Percentiles rank a stretch among this genome's conserved stretches.
Conservation (phyloP, 1,284 basidiomycete genomes). For the Caloboletus inedulis region DNA sequence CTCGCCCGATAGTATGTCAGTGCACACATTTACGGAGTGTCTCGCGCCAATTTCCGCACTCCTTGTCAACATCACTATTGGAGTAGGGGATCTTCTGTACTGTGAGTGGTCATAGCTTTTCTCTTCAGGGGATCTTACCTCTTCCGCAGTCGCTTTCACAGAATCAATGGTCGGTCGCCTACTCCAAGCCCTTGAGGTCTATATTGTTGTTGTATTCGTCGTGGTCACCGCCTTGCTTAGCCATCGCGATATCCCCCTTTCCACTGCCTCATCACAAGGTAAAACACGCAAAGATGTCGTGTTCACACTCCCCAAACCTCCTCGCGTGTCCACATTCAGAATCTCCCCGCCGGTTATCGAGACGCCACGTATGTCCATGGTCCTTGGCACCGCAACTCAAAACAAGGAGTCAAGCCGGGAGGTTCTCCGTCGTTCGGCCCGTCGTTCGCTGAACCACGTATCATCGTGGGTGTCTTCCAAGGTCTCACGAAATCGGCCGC, state of each 20-base stretch:
- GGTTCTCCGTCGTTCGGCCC: slow-evolving; percentile 17
- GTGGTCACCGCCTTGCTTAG: slow-evolving; percentile 51
- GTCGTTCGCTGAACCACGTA: slow-evolving; percentile 30
- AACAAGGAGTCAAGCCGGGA: slow-evolving; percentile 18
- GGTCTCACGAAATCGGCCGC: slow-evolving; percentile 24
- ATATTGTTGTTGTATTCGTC: slow-evolving; percentile 55
- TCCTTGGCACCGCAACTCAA: slow-evolving; percentile 6
- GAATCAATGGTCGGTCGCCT: slow-evolving; percentile 70
- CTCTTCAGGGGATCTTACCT: slow-evolving; percentile 11
- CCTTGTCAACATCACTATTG: slow-evolving; percentile 50
- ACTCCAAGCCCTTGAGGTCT: slow-evolving; percentile 64
- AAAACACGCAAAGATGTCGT: not conserved
- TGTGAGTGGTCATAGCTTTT: slow-evolving; percentile 44
- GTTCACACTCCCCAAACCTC: slow-evolving; percentile 26
- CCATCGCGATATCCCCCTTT: slow-evolving; percentile 8
- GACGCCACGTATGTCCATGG: slow-evolving; percentile 25
- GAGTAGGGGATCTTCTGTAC: slow-evolving; percentile 52
- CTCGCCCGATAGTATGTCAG: slow-evolving; percentile 24
- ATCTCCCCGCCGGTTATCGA: slow-evolving; percentile 31
- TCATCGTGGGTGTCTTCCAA: slow-evolving; percentile 36
- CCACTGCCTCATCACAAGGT: not conserved
- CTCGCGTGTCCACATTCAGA: slow-evolving; percentile 29
- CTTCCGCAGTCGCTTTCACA: slow-evolving; percentile 56
- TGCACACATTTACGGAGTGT: slow-evolving; percentile 47
- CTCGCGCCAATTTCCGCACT: slow-evolving; percentile 51